Conservation (phyloP, 805 yeast species). For the Candida nemodendra region DNA sequence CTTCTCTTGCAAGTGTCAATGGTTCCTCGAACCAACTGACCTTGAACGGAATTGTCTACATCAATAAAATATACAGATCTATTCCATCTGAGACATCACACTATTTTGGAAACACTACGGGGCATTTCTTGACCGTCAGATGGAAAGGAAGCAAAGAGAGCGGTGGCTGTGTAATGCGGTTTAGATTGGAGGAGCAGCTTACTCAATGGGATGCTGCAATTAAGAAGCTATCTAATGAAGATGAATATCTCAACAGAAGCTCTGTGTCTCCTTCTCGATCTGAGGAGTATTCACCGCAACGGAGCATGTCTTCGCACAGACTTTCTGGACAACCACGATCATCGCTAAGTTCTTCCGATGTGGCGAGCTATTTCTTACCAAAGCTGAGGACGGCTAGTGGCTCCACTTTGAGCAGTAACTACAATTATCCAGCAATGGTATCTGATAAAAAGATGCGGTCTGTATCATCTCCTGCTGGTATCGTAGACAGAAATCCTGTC, state of each 20-base stretch:
- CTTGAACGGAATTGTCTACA: conserved; percentile 32
- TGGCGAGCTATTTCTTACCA: conserved; percentile 19
- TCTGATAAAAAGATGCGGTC: conserved; percentile 32
- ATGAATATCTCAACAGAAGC: conserved; percentile 17
- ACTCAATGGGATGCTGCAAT: conserved; percentile 78
- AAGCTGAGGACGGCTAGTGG: conserved; percentile 29
- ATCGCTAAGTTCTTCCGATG: conserved; percentile 26
- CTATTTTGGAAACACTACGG: conserved; percentile 35
- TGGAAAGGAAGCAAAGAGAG: conserved; percentile 88
- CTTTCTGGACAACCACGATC: conserved; percentile 23
- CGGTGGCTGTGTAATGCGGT: conserved; percentile 80
- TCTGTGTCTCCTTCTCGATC: conserved; percentile 11
- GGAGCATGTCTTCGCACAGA: conserved; percentile 7
- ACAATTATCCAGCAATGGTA: conserved; percentile 26
- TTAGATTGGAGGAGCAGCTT: conserved; percentile 79
- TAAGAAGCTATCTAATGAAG: conserved; percentile 40
- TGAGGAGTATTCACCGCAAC: conserved; percentile 7
- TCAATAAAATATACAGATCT: conserved; percentile 26
- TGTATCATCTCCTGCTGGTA: conserved; percentile 33
- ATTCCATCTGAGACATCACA: conserved; percentile 31
- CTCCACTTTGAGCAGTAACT: conserved; percentile 19
- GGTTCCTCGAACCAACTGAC: conserved; percentile 19
- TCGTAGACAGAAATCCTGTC: conserved; percentile 10
- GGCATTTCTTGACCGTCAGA: conserved; percentile 61
- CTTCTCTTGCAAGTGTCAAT: conserved; percentile 33